phyloP scores from a whole-genome alignment of 495 filamentous ascomycete species.

The Tetracladium marchalianum region DNA sequence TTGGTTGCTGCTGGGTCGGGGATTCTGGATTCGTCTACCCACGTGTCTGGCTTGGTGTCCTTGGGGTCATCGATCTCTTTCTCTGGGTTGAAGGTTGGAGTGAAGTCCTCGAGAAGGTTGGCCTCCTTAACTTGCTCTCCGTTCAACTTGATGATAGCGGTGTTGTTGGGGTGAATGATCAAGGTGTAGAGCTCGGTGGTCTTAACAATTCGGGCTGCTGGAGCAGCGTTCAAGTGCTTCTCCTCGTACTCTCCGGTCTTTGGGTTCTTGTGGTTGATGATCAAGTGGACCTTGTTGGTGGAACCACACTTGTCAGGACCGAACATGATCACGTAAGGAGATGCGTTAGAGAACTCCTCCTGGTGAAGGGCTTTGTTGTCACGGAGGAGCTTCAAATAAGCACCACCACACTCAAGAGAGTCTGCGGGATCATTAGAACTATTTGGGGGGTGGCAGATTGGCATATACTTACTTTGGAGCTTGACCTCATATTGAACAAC shows the following conservation, averaged over 20 bases:
- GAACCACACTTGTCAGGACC: slow-evolving; percentile 98
- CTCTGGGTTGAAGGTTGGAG: slow-evolving; percentile 82
- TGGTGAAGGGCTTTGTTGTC: slow-evolving; percentile 95
- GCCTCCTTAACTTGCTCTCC: slow-evolving; percentile 78
- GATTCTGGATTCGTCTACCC: slow-evolving; percentile 90
- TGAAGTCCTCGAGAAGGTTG: slow-evolving; percentile 90
- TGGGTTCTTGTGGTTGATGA: slow-evolving; percentile 99
- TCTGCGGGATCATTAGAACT: slow-evolving; percentile 22
- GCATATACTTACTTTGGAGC: slow-evolving; percentile 71
- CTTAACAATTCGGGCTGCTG: slow-evolving; percentile 80
- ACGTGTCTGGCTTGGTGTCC: slow-evolving; percentile 89
- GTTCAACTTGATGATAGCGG: slow-evolving; percentile 82
- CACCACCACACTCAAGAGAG: slow-evolving; percentile 95
- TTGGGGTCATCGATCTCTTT: slow-evolving; percentile 96
- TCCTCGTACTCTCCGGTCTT: slow-evolving; percentile 99
- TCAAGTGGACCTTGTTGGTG: slow-evolving; percentile 99
- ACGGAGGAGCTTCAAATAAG: slow-evolving; percentile 97
- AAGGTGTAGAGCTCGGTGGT: slow-evolving; percentile 90
- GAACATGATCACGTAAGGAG: slow-evolving; percentile 99
- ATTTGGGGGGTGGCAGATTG: not conserved
- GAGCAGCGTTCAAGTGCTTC: slow-evolving; percentile 88
- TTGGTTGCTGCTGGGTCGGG: slow-evolving; percentile 89
- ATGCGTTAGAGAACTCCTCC: slow-evolving; percentile 96
- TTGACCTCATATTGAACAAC: slow-evolving; percentile 99
- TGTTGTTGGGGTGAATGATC: slow-evolving; percentile 91